Base-by-base conservation (phyloP, 208 protist species). In the Trypanosoma platydactyli region DNA sequence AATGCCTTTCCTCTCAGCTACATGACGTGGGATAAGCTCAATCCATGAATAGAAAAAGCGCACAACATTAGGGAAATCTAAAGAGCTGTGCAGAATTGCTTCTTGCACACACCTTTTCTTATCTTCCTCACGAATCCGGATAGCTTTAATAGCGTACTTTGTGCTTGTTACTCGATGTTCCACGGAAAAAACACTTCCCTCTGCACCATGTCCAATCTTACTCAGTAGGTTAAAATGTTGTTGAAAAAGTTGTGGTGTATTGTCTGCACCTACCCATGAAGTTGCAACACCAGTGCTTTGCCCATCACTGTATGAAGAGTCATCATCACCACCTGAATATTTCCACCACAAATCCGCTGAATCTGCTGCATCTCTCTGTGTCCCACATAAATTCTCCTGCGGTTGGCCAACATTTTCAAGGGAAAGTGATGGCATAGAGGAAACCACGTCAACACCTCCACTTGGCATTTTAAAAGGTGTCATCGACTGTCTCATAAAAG, bases 41-140 rank as follows among this genome's bases (percentile, higher is more conserved):
- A 89, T 83, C 89, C 89, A 94, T 71, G 86, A 91, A 56, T 89
- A 89, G 73, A 83, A 92, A 64, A 89, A 94, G 42, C 89, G 85
- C 54, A 94, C 89, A 12, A 94, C 84, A 69, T 92, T 84, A 6
- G 77, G 77, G 64, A 80, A 65, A 67, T 94, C 85, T 67, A 94
- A 87, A 56, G 77, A 79, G 73, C 89, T 91, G 70, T 94, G 86
- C 27, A 94, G 64, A 12, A 90, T 76, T 20, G 89, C 89, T 52
- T 94, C 89, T 25, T 84, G 77, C 41, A 91, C 78, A 42, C 81
- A 80, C 12, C 76, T 74, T 54, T 81, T 49, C 51, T 73, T 48
- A 51, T 94, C 81, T 30, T 91, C 88, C 9, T 66, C 65, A 68
- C 77, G 71, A 60, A 92, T 84, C 30, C 75, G 76, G 62, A 94